Evolutionary conservation across 192 early-diverging fungal genomes (phyloP), one percentile per base, ranked within the genome.

Genomic region (Jimgerdemannia lactiflua): DNA sequence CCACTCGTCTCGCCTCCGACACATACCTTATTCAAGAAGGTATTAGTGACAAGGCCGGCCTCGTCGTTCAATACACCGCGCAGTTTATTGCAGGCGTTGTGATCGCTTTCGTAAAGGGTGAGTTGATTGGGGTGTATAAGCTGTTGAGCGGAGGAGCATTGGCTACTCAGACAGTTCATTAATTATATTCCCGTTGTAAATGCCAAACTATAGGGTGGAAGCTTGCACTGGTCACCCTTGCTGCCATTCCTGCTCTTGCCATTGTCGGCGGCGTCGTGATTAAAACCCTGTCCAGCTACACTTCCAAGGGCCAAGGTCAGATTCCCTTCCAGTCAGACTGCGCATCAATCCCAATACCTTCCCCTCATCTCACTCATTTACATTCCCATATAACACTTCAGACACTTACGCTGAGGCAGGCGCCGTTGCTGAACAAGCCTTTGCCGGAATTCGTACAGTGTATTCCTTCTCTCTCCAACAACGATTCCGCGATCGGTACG

Each of bases 1-100:
- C 94, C 4, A 94, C 95, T 40, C 92, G 95, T 39, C 89, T 98
- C 43, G 91, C 95, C 54, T 87, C 90, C 63, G 95, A 98, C 64
- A 95, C 93, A 19, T 90, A 92, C 59, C 68, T 96, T 70, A 88
- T 96, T 59, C 94, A 97, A 81, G 97, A 97, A 73, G 96, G 94
- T 64, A 92, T 95, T 19, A 87, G 89, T 39, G 95, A 95, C 68
- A 98, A 97, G 77, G 86, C 95, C 63, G 91, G 93, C 74, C 81
- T 93, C 59, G 83, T 92, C 43, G 70, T 95, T 43, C 84, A 89
- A 76, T 85, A 85, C 44, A 65, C 88, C 19, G 81, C 89, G 20
- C 89, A 88, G 4, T 97, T 96, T 70, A 72, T 95, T 69, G 75
- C 89, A 11, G 94, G 92, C 43, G 89, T 95, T 70, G 79, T 92